Percentiles rank a stretch among this genome's conserved stretches.
phyloP scores from a whole-genome alignment of 768 basidiomycete species.

The Termitomyces sp. region DNA sequence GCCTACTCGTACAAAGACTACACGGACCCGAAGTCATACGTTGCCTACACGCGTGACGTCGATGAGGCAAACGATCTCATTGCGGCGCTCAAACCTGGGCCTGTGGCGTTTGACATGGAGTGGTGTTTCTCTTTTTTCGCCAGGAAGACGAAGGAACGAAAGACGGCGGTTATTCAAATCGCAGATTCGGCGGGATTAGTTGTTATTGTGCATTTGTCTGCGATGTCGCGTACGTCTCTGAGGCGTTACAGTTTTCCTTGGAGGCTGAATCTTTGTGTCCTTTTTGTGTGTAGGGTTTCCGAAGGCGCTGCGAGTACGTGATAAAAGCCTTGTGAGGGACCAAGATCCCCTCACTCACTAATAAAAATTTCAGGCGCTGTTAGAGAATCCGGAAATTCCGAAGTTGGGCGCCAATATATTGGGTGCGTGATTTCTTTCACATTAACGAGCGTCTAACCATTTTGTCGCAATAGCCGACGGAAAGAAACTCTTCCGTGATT shows the following conservation, averaged over 20 bases:
- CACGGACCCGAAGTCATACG: slow-evolving; percentile 13
- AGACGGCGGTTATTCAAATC: slow-evolving; percentile 26
- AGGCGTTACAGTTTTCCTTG: neutral
- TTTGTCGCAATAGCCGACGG: slow-evolving; percentile 23
- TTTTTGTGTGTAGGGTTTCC: slow-evolving; percentile 22
- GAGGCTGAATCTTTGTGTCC: neutral
- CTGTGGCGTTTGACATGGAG: slow-evolving; percentile 29
- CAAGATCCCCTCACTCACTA: neutral
- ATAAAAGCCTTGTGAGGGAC: no score
- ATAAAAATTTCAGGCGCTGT: slow-evolving; percentile 16
- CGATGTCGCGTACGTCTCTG: slow-evolving; percentile 22
- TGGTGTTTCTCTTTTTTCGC: slow-evolving; percentile 20
- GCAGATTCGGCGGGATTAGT: slow-evolving; percentile 24
- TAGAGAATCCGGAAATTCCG: slow-evolving; percentile 23
- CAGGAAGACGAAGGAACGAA: slow-evolving; percentile 10
- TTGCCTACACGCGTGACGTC: slow-evolving; percentile 23
- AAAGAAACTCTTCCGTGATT: slow-evolving; percentile 31
- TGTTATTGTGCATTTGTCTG: slow-evolving; percentile 23
- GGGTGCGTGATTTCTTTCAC: slow-evolving; percentile 14
- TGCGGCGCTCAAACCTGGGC: slow-evolving; percentile 18
- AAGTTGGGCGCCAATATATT: slow-evolving; percentile 29
- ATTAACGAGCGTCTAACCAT: neutral
- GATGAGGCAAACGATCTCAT: slow-evolving; percentile 26
- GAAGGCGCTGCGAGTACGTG: slow-evolving; percentile 18
- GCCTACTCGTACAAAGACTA: slow-evolving; percentile 25